These are phyloP conservation scores for Xylariales sp. DNA, from an alignment of 2,329 filamentous ascomycete genomes.

Conservation along the genomic window DNA sequence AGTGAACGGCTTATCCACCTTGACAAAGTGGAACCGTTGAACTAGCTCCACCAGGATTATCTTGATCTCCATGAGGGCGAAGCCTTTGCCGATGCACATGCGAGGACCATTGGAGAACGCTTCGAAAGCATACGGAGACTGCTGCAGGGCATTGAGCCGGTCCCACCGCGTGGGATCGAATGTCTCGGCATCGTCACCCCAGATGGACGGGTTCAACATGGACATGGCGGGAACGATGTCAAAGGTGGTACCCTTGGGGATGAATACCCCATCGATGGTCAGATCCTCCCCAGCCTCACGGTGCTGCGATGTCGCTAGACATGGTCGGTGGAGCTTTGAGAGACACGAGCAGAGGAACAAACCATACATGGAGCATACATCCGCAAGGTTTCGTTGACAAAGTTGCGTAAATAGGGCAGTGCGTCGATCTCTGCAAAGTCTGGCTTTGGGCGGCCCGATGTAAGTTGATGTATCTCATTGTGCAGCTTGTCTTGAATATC, in stretches of 20 bases:
- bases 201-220: conserved; percentile 29
- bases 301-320: conserved; percentile 20
- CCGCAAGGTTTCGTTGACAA: conserved; percentile 32
- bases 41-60: conserved; percentile 13
- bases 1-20: conserved; percentile 1
- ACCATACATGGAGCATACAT: conserved; percentile 25
- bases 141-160: conserved; percentile 16
- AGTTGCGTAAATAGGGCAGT: conserved; percentile 28
- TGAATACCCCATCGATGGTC: conserved; percentile 24
- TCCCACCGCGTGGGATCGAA: conserved; percentile 35
- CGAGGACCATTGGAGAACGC: conserved; percentile 19
- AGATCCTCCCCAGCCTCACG: conserved; percentile 26
- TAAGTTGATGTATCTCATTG: conserved; percentile 24
- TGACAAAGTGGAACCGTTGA: background rate
- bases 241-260: conserved; percentile 31
- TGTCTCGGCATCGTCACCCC: conserved; percentile 30
- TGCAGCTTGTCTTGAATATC: conserved; percentile 27
- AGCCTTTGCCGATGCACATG: conserved; percentile 12
- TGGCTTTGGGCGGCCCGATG: background rate
- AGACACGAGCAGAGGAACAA: background rate
- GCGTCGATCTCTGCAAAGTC: conserved; percentile 22
- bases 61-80: conserved; percentile 15
- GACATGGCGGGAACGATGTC: conserved; percentile 30
- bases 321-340: conserved; percentile 7
- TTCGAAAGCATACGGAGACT: conserved; percentile 22